Evolutionary conservation across 1,139 yeast genomes (phyloP), one percentile per base, ranked within the genome.

Genomic region (Hansenula anomala): DNA sequence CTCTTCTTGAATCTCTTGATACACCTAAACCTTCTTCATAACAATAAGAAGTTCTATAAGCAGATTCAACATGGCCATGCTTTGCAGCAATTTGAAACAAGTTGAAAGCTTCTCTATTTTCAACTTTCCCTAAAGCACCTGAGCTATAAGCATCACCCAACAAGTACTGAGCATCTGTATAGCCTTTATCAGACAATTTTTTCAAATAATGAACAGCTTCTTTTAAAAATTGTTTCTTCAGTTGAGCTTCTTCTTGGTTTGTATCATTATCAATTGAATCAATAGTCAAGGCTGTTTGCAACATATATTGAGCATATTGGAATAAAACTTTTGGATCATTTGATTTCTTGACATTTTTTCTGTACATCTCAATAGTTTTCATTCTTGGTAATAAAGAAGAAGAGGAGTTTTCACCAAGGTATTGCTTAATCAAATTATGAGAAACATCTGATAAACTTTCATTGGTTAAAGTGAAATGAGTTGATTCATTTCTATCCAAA

Each of bases 1-100:
- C 92, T 54, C 88, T 82, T 42, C 95, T 73, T 1, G 95, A 80
- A 60, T 92, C 97, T 53, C 95, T 75, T 15, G 89, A 80, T 7
- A 94, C 85, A 6, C 98, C 98, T 63, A 90, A 69, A 7, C 97
- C 97, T 63, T 88, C 95, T 61, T 90, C 96, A 51, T 81, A 85
- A 60, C 97, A 90, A 44, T 85, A 75, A 1, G 97, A 88, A 0
- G 96, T 85, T 53, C 97, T 75, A 61, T 85, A 92, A 0, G 96
- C 90, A 39, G 94, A 79, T 59, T 92, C 97, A 11, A 84, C 73
- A 56, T 92, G 97, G 18, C 92, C 95, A 50, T 86, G 92, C 59
- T 90, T 92, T 7, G 96, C 96, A 8, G 97, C 96, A 27, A 87
- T 69, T 57, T 83, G 90, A 59, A 92, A 92, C 39, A 86, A 71